These are phyloP conservation scores for Endothia cerciana DNA, from an alignment of 2,329 filamentous ascomycete genomes.

Conservation along the genomic window DNA sequence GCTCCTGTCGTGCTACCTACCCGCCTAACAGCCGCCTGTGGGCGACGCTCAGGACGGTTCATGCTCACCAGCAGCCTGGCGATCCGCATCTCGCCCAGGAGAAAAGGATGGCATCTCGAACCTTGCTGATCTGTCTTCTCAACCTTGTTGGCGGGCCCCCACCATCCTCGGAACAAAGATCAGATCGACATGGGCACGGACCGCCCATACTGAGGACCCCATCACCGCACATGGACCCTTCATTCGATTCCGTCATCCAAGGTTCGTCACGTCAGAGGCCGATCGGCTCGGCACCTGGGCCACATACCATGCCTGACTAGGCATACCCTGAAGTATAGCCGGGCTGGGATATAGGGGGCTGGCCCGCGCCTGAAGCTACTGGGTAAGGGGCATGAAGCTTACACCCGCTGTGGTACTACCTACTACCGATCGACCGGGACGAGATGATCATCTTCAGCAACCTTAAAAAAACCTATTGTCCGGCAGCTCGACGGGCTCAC, in stretches of 20 bases:
- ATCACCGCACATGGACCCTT: conserved; percentile 13
- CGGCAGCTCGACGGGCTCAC: background rate
- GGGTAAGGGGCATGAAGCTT: too few relatives aligned
- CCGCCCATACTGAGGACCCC: conserved; percentile 7
- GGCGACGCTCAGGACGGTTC: background rate
- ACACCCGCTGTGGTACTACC: too few relatives aligned
- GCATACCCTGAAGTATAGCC: background rate
- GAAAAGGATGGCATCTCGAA: background rate
- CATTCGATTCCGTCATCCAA: conserved; percentile 1
- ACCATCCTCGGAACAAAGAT: background rate
- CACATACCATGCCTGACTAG: background rate
- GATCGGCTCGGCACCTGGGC: conserved; percentile 5
- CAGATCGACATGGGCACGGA: conserved; percentile 14
- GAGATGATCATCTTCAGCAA: conserved; percentile 1
- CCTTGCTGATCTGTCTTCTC: conserved; percentile 4
- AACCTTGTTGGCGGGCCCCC: conserved; percentile 6
- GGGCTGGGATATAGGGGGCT: background rate
- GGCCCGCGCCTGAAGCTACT: background rate
- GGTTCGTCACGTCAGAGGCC: background rate
- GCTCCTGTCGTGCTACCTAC: background rate
- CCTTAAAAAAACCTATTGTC: background rate
- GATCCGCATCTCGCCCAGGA: background rate
- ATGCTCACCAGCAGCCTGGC: background rate
- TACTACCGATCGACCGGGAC: background rate
- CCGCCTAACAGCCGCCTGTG: background rate